phyloP scores from a whole-genome alignment of 2,329 filamentous ascomycete genomes.

The Pseudocercospora cruenta region DNA sequence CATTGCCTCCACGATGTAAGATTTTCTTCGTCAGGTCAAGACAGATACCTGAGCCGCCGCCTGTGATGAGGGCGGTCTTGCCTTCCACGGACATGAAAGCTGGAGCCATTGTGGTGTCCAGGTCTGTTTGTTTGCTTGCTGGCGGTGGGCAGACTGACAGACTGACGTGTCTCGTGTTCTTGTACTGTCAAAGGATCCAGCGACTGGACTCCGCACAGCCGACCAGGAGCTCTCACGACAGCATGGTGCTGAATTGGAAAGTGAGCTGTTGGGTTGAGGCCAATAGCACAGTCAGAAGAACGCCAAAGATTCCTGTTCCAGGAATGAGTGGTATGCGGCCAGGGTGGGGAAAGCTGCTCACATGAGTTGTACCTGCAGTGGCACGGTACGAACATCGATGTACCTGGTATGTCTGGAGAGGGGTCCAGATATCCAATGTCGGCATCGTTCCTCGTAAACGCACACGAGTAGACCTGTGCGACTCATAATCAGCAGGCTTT shows the following conservation, averaged over 20 bases:
- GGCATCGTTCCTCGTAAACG: neutral
- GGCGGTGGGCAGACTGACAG: no score
- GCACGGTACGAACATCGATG: no score
- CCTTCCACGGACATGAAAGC: slow-evolving; percentile 12
- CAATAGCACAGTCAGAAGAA: neutral
- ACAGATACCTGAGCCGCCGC: slow-evolving; percentile 33
- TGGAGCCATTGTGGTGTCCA: neutral
- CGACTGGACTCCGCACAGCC: neutral
- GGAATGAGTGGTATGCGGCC: neutral
- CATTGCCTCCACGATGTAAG: slow-evolving; percentile 34
- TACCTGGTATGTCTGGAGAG: no score
- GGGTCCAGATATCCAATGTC: neutral
- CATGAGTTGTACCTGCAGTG: neutral
- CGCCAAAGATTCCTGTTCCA: neutral
- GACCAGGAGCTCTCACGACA: neutral
- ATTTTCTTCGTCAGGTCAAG: slow-evolving; percentile 8
- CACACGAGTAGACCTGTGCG: neutral
- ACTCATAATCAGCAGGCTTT: neutral
- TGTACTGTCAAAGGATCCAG: neutral
- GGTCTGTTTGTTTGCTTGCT: no score
- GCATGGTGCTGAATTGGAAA: neutral
- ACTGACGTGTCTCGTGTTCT: no score
- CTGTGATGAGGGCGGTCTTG: slow-evolving; percentile 30
- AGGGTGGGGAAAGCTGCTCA: neutral
- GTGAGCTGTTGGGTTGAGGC: neutral